These are phyloP conservation scores for Peronospora destructor DNA, from an alignment of 352 stramenopile genomes.

Conservation along the genomic window DNA sequence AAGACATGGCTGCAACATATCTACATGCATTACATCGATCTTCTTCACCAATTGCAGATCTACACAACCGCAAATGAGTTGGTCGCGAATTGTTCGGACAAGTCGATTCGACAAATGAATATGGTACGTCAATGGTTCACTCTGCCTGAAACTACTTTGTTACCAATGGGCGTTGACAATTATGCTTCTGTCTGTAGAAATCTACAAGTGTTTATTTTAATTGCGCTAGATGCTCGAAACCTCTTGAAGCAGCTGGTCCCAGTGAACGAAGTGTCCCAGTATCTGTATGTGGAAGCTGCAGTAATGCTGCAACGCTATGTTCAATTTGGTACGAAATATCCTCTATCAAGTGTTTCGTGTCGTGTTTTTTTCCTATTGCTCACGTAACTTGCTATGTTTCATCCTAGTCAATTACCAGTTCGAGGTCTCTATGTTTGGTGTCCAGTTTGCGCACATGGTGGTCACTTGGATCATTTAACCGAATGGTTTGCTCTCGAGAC, in stretches of 20 bases:
- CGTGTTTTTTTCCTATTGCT: slow-evolving; percentile 5
- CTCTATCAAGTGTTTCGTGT: background rate
- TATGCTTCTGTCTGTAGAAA: slow-evolving; percentile 42
- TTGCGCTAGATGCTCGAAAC: slow-evolving; percentile 69
- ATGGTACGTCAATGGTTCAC: slow-evolving; percentile 42
- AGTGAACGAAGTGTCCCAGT: slow-evolving; percentile 27
- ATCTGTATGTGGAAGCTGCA: slow-evolving; percentile 61
- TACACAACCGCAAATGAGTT: slow-evolving; percentile 84
- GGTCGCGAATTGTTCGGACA: slow-evolving; percentile 76
- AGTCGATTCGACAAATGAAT: slow-evolving; percentile 87
- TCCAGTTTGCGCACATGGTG: slow-evolving; percentile 85
- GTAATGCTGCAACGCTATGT: slow-evolving; percentile 67
- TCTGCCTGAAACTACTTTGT: background rate
- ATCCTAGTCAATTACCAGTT: slow-evolving; percentile 70
- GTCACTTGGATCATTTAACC: slow-evolving; percentile 77
- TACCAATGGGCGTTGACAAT: background rate
- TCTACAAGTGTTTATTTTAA: slow-evolving; percentile 85
- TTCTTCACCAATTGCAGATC: slow-evolving; percentile 82
- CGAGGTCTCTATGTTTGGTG: slow-evolving; percentile 88
- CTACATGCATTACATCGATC: slow-evolving; percentile 88
- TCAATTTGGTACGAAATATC: slow-evolving; percentile 77
- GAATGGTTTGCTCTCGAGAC: slow-evolving; percentile 74
- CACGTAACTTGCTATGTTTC: slow-evolving; percentile 3
- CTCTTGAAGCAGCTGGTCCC: slow-evolving; percentile 42
- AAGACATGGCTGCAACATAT: slow-evolving; percentile 86